Conservation (phyloP, 306 rosid species). For the Cucurbita maxima region DNA sequence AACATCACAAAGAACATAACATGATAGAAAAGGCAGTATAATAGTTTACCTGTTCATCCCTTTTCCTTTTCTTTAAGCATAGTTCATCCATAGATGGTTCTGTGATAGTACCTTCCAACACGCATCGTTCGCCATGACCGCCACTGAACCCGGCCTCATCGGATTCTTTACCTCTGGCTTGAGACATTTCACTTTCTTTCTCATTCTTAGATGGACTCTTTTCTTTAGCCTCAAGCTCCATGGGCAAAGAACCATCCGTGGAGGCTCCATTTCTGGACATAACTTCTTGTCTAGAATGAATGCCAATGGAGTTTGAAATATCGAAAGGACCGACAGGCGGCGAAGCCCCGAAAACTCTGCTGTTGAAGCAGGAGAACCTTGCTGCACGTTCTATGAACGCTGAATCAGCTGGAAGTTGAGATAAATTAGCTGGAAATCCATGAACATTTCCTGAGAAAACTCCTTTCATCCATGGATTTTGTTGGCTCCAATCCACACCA, state of each 20-base stretch:
- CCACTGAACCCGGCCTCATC: conserved; percentile 57
- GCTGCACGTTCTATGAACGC: conserved; percentile 88
- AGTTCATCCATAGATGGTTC: conserved; percentile 40
- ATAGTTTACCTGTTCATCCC: conserved; percentile 50
- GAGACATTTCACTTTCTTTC: conserved; percentile 47
- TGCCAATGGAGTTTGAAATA: conserved; percentile 37
- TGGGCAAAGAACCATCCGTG: conserved; percentile 28
- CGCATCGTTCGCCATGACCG: conserved; percentile 38
- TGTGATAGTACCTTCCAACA: conserved; percentile 39
- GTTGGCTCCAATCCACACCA: conserved; percentile 50
- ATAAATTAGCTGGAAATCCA: conserved; percentile 44
- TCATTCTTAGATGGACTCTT: conserved; percentile 44
- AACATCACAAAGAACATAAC: not conserved
- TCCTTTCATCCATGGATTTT: conserved; percentile 36
- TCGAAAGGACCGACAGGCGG: conserved; percentile 34
- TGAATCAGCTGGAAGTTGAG: conserved; percentile 83
- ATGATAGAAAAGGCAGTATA: not conserved
- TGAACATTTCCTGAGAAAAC: conserved; percentile 39
- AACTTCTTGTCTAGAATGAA: conserved; percentile 31
- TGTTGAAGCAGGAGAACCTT: conserved; percentile 63
- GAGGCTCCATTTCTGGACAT: conserved; percentile 33
- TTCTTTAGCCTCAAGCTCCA: conserved; percentile 30
- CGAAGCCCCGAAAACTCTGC: conserved; percentile 45
- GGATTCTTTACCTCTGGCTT: conserved; percentile 58
- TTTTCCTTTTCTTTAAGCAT: conserved; percentile 73